phyloP scores from a whole-genome alignment of 805 yeast species.

The Wickerhamomyces sydowiorum region DNA sequence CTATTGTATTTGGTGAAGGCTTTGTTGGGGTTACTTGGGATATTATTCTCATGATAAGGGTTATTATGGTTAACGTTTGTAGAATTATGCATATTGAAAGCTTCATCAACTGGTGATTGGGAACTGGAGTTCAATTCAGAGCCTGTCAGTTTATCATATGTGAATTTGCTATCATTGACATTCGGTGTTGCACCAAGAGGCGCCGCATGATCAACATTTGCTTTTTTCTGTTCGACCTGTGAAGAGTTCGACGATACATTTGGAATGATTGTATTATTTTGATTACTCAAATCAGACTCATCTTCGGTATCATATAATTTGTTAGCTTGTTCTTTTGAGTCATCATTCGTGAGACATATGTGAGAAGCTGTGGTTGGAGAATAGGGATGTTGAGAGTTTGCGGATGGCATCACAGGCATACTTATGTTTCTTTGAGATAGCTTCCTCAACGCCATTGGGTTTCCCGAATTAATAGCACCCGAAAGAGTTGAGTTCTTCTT shows the following conservation, averaged over 20 bases:
- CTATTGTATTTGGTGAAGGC: conserved; percentile 18
- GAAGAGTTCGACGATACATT: neutral
- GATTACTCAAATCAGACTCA: conserved; percentile 8
- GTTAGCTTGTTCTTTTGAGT: conserved; percentile 4
- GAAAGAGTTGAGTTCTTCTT: conserved; percentile 6
- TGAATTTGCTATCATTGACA: too few species aligned
- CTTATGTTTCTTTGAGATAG: conserved; percentile 20
- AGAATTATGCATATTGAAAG: too few species aligned
- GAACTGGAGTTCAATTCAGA: neutral
- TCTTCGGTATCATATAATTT: conserved; percentile 11
- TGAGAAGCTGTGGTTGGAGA: conserved; percentile 7
- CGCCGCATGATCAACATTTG: neutral
- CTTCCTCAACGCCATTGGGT: conserved; percentile 15
- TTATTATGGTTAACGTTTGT: too few species aligned
- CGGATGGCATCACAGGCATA: conserved; percentile 17
- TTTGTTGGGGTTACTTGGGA: neutral
- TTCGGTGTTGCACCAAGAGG: neutral
- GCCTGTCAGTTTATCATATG: neutral
- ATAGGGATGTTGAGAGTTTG: conserved; percentile 2
- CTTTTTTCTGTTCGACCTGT: neutral
- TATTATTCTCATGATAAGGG: too few species aligned
- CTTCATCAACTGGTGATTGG: neutral
- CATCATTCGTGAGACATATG: conserved; percentile 5
- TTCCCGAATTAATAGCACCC: conserved; percentile 5
- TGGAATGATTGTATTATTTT: neutral